These are phyloP conservation scores for Claviceps maximensis DNA, from an alignment of 2,329 filamentous ascomycete genomes.

Conservation along the genomic window DNA sequence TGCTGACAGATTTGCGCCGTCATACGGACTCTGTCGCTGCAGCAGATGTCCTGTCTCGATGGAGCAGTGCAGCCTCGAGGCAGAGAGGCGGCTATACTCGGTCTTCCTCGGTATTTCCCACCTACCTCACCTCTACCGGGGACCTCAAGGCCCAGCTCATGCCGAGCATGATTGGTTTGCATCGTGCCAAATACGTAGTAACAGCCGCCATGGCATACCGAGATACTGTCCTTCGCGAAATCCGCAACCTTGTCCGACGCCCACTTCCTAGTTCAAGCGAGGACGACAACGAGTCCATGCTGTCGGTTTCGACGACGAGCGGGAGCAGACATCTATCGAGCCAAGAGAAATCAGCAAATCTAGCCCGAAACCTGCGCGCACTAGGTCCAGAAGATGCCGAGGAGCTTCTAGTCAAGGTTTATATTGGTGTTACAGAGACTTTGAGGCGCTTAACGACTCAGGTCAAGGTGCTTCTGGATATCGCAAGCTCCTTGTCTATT, in stretches of 20 bases:
- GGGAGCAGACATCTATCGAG: constrained; percentile 57
- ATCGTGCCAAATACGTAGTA: constrained; percentile 65
- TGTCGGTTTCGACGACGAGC: constrained; percentile 66
- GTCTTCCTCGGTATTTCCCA: constrained; percentile 56
- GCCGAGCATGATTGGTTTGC: constrained; percentile 63
- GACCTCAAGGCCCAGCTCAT: constrained; percentile 58
- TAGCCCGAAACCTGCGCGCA: constrained; percentile 77
- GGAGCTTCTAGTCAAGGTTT: constrained; percentile 66
- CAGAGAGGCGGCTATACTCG: constrained; percentile 54
- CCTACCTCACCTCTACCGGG: constrained; percentile 63
- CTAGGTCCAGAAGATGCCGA: constrained; percentile 78
- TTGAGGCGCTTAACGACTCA: constrained; percentile 76
- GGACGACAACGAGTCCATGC: constrained; percentile 82
- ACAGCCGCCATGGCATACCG: constrained; percentile 75
- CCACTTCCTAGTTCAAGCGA: constrained; percentile 87
- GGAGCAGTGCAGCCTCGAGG: constrained; percentile 66
- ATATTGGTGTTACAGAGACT: constrained; percentile 77
- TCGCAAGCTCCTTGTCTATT: constrained; percentile 60
- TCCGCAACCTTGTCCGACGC: constrained; percentile 70
- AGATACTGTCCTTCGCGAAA: constrained; percentile 71
- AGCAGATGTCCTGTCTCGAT: constrained; percentile 66
- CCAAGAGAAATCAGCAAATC: constrained; percentile 78
- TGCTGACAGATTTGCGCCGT: constrained; percentile 67
- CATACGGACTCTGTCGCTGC: constrained; percentile 63
- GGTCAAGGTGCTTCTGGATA: constrained; percentile 87